Percentiles rank a stretch among this genome's conserved stretches.
Evolutionary conservation across 2,329 filamentous ascomycete genomes (phyloP).

Genomic region (Dactylellina parvicollis): DNA sequence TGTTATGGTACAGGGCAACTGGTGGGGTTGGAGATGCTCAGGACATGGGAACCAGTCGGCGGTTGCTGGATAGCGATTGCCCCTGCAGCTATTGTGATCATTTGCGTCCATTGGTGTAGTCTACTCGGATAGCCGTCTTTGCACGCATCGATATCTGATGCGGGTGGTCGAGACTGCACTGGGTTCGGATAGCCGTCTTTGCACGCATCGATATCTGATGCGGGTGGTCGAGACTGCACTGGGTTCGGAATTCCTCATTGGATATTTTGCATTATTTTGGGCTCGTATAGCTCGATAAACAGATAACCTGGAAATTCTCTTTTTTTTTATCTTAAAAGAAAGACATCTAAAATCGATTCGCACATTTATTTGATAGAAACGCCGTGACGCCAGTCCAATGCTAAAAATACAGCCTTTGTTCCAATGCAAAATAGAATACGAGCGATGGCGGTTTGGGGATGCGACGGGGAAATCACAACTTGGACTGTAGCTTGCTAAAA

Average conservation of each 20-base stretch:
- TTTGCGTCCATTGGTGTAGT: not conserved
- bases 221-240: too few relatives aligned
- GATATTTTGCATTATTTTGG: too few relatives aligned
- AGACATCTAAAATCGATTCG: too few relatives aligned
- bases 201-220: too few relatives aligned
- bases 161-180: too few relatives aligned
- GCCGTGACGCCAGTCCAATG: conserved; percentile 39
- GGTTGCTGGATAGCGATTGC: conserved; percentile 4
- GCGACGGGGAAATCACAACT: conserved; percentile 10
- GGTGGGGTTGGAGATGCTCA: conserved; percentile 14
- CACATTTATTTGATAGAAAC: too few relatives aligned
- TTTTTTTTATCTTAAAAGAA: too few relatives aligned
- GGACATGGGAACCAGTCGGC: conserved; percentile 21
- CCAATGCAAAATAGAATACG: not conserved
- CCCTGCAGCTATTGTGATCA: not conserved
- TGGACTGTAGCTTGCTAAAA: conserved; percentile 49
- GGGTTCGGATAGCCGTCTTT: too few relatives aligned
- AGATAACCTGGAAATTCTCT: too few relatives aligned
- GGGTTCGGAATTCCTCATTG: too few relatives aligned
- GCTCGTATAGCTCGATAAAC: too few relatives aligned
- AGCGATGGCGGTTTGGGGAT: not conserved
- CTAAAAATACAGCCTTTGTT: conserved; percentile 41
- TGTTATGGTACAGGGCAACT: conserved; percentile 26
- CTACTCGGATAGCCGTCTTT: not conserved
- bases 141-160: too few relatives aligned